Base-by-base conservation (phyloP, 371 early-diverging fungal genomes). In the Syncephalastrum monosporum region DNA sequence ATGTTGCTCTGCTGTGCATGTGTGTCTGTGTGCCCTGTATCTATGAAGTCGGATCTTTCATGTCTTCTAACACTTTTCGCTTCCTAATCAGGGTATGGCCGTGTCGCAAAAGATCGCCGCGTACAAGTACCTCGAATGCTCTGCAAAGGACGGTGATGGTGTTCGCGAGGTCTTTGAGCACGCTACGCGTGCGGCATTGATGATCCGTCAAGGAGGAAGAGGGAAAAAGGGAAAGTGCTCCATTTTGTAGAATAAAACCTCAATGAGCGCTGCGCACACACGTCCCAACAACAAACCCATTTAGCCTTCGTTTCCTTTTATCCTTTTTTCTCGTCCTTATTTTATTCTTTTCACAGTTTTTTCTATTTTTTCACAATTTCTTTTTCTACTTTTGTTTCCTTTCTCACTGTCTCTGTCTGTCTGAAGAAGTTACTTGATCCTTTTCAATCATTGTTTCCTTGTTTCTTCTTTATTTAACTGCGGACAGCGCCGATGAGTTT, bases 81-180 rank as follows among this genome's bases (percentile, higher is more conserved):
- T 53, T 59, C 63, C 15, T 52, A 64, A 23, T 38, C 70, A 90
- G 88, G 93, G 90, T 57, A 61, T 69, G 50, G 78, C 70, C 45
- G 83, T 93, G 46, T 90, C 96, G 14, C 78, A 85, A 54, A 84
- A 84, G 67, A 95, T 98, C 71, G 82, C 83, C 53, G 97, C 97
- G 43, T 83, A 84, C 78, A 88, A 90, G 67, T 96, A 95, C 82
- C 75, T 96, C 58, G 64, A 98, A 74, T 98, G 98, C 79, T 91
- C 92, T 53, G 97, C 98, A 65, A 91, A 90, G 81, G 83, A 81
- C 45, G 91, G 92, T 57, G 91, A 93, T 49, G 94, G 94, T 63
- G 95, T 98, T 53, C 84, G 86, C 60, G 96, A 97, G 65, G 98
- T 97, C 47, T 94, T 96, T 81, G 93, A 92, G 70, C 83, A 88